Percentiles rank a stretch among this genome's conserved stretches.
Evolutionary conservation across 2,329 filamentous ascomycete genomes (phyloP).

Genomic region (Arthrobotrys pseudoclavata): DNA sequence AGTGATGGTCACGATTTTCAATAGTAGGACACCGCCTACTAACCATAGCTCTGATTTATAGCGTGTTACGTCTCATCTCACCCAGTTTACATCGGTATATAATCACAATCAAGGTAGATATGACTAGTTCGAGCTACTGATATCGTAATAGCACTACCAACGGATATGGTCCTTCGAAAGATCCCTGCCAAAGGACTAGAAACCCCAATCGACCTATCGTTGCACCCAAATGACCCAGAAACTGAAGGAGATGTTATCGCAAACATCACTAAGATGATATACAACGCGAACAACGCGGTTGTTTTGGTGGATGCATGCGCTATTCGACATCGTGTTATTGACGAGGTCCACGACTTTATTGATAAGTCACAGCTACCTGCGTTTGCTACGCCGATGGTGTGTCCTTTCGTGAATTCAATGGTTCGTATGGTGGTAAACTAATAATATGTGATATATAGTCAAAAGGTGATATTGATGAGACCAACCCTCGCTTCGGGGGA

Average conservation of each 20-base stretch:
- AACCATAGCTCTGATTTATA: not conserved
- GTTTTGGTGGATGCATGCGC: conserved; percentile 87
- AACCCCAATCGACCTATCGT: conserved; percentile 77
- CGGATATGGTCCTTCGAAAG: conserved; percentile 82
- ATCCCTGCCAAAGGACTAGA: conserved; percentile 80
- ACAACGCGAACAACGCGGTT: conserved; percentile 79
- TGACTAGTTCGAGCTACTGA: not conserved
- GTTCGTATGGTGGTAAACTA: not conserved
- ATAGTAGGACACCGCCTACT: not conserved
- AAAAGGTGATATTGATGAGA: conserved; percentile 85
- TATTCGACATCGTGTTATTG: conserved; percentile 79
- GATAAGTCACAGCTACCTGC: conserved; percentile 81
- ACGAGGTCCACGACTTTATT: conserved; percentile 80
- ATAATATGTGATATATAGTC: conserved; percentile 24
- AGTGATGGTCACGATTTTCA: not conserved
- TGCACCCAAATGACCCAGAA: conserved; percentile 76
- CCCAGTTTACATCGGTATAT: conserved; percentile 78
- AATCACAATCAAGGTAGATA: not conserved
- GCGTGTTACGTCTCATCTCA: conserved; percentile 76
- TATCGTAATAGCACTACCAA: conserved; percentile 73
- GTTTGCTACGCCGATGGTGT: conserved; percentile 89
- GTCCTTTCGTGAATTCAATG: not conserved
- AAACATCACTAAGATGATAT: conserved; percentile 79
- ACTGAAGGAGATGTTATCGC: conserved; percentile 87
- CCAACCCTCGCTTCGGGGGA: conserved; percentile 80